Evolutionary conservation across 192 early-diverging fungal species (phyloP).

Genomic region (Coemansia brasiliensis): DNA sequence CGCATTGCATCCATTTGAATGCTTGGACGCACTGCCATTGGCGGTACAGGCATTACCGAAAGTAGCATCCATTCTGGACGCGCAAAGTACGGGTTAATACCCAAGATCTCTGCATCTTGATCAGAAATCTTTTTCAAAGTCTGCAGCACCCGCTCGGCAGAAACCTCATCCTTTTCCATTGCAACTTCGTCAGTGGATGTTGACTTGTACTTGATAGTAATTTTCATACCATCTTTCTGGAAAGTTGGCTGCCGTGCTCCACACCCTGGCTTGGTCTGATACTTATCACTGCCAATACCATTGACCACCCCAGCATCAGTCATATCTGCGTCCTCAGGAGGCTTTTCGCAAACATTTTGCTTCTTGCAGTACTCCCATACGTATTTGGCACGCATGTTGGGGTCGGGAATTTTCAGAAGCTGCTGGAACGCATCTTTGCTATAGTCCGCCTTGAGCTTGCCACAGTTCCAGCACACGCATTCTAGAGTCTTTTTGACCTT

Average conservation of each 20-base stretch:
- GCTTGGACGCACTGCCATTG: constrained; percentile 94
- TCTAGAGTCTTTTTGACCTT: constrained; percentile 97
- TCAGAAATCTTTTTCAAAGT: constrained; percentile 86
- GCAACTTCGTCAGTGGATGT: constrained; percentile 26
- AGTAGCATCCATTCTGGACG: constrained; percentile 99
- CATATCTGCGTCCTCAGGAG: constrained; percentile 60
- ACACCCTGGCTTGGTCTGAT: constrained; percentile 69
- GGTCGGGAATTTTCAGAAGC: constrained; percentile 64
- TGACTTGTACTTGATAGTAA: constrained; percentile 50
- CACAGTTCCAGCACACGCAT: constrained; percentile 93
- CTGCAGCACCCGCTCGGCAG: constrained; percentile 73
- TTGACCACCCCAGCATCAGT: constrained; percentile 6
- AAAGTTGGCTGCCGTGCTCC: constrained; percentile 80
- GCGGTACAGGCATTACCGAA: constrained; percentile 91
- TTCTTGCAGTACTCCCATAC: constrained; percentile 88
- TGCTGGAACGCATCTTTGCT: constrained; percentile 66
- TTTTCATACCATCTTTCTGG: constrained; percentile 76
- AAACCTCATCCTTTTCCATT: constrained; percentile 63
- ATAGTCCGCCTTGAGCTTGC: constrained; percentile 87
- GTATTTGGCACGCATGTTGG: constrained; percentile 72
- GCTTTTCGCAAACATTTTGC: constrained; percentile 77
- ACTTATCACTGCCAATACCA: not conserved
- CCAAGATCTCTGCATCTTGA: constrained; percentile 82
- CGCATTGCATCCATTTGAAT: constrained; percentile 89
- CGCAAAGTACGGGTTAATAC: constrained; percentile 85